Evolutionary conservation across 164 flowering plant species (phyloP).

Genomic region (grape (Vitis vinifera)): ASM3070453v1 NC_081807.1:7449501-7450000

Average conservation of each 20-base stretch:
- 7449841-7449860: constrained; percentile 38
- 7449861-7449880: constrained; percentile 61
- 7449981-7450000: constrained; percentile 41
- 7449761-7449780: constrained; percentile 40
- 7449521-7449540: constrained; percentile 69
- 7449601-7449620: constrained; percentile 42
- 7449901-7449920: constrained; percentile 41
- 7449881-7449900: constrained; percentile 33
- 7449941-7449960: constrained; percentile 22
- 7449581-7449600: constrained; percentile 63
- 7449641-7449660: no score
- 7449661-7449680: constrained; percentile 25
- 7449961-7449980: constrained; percentile 57
- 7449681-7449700: constrained; percentile 36
- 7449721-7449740: constrained; percentile 22
- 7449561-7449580: constrained; percentile 65
- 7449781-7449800: constrained; percentile 31
- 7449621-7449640: no score
- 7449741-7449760: constrained; percentile 25
- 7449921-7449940: constrained; percentile 48
- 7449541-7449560: constrained; percentile 67
- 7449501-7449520: constrained; percentile 46
- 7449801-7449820: constrained; percentile 29
- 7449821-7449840: constrained; percentile 44
- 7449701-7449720: constrained; percentile 16